Evolutionary conservation across 1,139 yeast genomes (phyloP).

Genomic region (Fermentozyma sake): DNA sequence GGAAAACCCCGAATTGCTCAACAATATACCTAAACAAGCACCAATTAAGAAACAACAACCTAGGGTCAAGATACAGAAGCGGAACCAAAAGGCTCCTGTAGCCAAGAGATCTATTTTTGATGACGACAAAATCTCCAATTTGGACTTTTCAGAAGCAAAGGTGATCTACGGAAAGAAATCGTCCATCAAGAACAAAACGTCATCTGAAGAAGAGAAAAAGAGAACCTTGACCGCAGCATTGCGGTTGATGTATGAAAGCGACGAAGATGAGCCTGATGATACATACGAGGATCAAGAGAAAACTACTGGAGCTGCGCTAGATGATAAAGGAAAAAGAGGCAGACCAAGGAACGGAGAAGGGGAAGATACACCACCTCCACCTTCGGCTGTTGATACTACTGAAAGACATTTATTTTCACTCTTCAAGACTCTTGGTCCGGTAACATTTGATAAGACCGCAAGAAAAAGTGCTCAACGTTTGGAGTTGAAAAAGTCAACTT

Average conservation of each 20-base stretch:
- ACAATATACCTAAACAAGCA: constrained; percentile 12
- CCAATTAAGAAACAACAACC: constrained; percentile 4
- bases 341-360: constrained; percentile 8
- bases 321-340: constrained; percentile 10
- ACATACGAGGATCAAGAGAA: constrained; percentile 73
- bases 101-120: constrained; percentile 22
- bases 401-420: constrained; percentile 58
- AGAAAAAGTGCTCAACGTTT: constrained; percentile 53
- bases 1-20: constrained; percentile 51
- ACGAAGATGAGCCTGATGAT: constrained; percentile 81
- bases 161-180: constrained; percentile 21
- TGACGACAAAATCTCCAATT: constrained; percentile 23
- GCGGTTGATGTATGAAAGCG: constrained; percentile 61
- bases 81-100: constrained; percentile 3
- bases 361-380: constrained; percentile 5
- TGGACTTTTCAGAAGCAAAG: constrained; percentile 13
- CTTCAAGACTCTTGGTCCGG: constrained; percentile 48
- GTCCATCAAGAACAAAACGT: constrained; percentile 12
- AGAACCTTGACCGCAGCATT: constrained; percentile 62
- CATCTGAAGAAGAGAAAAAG: constrained; percentile 39
- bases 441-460: constrained; percentile 41
- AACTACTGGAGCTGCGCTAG: constrained; percentile 29
- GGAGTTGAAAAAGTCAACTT: constrained; percentile 46
- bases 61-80: background rate
- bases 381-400: constrained; percentile 14